Conservation (phyloP, 2,329 filamentous ascomycete genomes). For the Alternaria novae-zelandiae region DNA sequence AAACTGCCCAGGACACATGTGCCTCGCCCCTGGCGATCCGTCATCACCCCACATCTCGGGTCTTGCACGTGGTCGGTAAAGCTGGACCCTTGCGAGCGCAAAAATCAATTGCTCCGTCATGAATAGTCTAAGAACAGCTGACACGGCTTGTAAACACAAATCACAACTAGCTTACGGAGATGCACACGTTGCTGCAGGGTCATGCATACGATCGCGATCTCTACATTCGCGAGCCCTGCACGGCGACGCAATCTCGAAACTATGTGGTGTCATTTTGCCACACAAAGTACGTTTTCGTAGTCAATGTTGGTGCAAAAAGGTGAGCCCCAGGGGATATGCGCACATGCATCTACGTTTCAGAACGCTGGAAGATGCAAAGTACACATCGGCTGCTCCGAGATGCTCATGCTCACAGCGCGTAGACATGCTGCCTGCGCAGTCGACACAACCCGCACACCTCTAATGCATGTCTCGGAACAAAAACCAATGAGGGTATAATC, state of each 20-base stretch:
- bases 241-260: conserved; percentile 4
- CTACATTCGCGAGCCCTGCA: conserved; percentile 7
- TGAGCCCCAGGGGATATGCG: background rate
- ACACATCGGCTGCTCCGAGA: background rate
- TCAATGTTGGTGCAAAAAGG: background rate
- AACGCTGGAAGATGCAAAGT: background rate
- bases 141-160: conserved; percentile 2
- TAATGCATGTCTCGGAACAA: background rate
- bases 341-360: background rate
- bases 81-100: conserved; percentile 8
- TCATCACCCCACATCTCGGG: conserved; percentile 8
- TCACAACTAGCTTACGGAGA: background rate
- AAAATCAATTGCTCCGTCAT: conserved; percentile 19
- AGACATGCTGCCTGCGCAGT: background rate
- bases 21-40: conserved; percentile 13
- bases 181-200: background rate
- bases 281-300: background rate
- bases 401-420: background rate
- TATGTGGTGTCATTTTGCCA: conserved; percentile 6
- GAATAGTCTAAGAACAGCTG: background rate
- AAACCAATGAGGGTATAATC: background rate
- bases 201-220: conserved; percentile 9
- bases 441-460: background rate
- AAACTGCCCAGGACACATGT: background rate
- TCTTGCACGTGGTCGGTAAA: conserved; percentile 6